Evolutionary conservation across 108 stramenopile genomes (phyloP).

Genomic region (Cylindrotheca closterium): DNA sequence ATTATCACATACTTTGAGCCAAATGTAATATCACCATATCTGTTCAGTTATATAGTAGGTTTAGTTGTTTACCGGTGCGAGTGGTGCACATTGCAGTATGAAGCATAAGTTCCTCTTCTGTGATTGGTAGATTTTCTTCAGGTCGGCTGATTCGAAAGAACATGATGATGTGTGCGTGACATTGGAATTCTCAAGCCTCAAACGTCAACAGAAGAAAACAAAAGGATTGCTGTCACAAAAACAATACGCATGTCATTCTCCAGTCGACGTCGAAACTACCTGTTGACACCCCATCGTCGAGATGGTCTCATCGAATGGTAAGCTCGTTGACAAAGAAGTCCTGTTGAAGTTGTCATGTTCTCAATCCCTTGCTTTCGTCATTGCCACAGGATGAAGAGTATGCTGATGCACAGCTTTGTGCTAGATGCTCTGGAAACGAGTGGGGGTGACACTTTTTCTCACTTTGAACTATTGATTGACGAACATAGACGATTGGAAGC

Average conservation of each 20-base stretch:
- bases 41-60: too few relatives aligned
- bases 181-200: too few relatives aligned
- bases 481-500: conserved; percentile 70
- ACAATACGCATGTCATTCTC: conserved; percentile 92
- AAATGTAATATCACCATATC: too few relatives aligned
- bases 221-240: too few relatives aligned
- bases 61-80: too few relatives aligned
- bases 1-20: too few relatives aligned
- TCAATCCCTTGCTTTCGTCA: neutral
- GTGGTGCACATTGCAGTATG: too few relatives aligned
- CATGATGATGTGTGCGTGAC: too few relatives aligned
- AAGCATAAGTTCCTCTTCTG: too few relatives aligned
- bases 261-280: conserved; percentile 84
- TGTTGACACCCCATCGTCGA: conserved; percentile 83
- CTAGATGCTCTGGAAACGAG: conserved; percentile 82
- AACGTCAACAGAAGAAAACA: too few relatives aligned
- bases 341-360: neutral
- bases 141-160: too few relatives aligned
- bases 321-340: conserved; percentile 6
- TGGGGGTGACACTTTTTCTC: conserved; percentile 80
- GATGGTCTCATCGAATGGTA: conserved; percentile 93
- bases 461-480: conserved; percentile 89
- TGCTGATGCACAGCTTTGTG: conserved; percentile 91
- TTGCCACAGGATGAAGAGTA: conserved; percentile 78
- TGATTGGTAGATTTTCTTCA: too few relatives aligned